Base-by-base conservation (phyloP, 2,329 filamentous ascomycete genomes). In the Colletotrichum lini region DNA sequence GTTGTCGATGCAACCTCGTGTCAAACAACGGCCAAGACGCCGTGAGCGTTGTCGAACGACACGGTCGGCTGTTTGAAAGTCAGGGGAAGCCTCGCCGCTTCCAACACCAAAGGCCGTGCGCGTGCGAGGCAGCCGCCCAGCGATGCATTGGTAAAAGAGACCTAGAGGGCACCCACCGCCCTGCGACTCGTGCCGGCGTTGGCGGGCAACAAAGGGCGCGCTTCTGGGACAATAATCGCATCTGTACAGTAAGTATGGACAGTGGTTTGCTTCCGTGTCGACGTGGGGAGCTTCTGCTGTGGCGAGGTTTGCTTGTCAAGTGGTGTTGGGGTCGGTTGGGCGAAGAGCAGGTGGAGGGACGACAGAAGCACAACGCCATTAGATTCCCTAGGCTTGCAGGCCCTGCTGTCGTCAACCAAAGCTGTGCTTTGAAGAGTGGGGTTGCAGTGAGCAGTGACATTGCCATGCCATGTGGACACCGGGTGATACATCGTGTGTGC, bases 71-170 rank as follows among this genome's bases (percentile, higher is more conserved):
- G 68, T 71, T 71, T 68, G 58, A 71, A 58, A 64, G 49, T 69
- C 69, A 72, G 69, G 69, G 59, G 58, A 54, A 69, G 68, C 65
- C 42, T 64, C 53, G 42, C 64, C 23, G 58, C 59, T 68, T 63
- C 68, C 18, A 54, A 57, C 47, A 47, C n/a, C 38, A 57, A 35
- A 40, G 57, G 50, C 57, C 64, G 68, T 71, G 68, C 57, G 50
- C 35, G 35, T 38, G 35, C 35, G 8, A 38, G 35, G 35, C 9
- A 38, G 35, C 35, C 35, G 35, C 8, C 35, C 8, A 38, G 35
- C 35, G 35, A 38, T 38, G 35, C 35, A 38, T 38, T 38, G 35
- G 35, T 38, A 10, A 38, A 35, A 49, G 30, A 26, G 23, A 42
- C 23, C 30, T 23, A 12, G 40, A 12, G n/a, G 21, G 49, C 62